phyloP scores from a whole-genome alignment of 2,329 filamentous ascomycete species.

The Trichoderma arundinaceum region DNA sequence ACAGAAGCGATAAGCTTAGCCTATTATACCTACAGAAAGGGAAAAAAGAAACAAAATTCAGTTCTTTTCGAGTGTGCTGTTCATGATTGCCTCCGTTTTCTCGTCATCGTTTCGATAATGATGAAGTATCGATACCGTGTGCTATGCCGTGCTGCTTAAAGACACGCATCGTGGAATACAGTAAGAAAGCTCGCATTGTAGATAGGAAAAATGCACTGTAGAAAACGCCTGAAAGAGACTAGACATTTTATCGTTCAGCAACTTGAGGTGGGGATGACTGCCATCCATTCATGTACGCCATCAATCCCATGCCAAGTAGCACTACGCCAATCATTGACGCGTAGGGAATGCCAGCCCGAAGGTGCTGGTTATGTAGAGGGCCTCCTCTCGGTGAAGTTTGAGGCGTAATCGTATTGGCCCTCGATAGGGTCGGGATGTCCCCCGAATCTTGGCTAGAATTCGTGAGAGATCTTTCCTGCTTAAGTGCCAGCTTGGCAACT shows the following conservation, averaged over 20 bases:
- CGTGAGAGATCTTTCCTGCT: conserved; percentile 33
- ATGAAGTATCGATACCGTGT: conserved; percentile 34
- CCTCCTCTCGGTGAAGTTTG: conserved; percentile 48
- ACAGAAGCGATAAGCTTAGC: conserved; percentile 28
- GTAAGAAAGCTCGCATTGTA: conserved; percentile 16
- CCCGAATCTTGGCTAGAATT: conserved; percentile 44
- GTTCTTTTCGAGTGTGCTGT: conserved; percentile 39
- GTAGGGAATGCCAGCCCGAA: conserved; percentile 69
- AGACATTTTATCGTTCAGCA: conserved; percentile 43
- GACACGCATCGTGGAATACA: conserved; percentile 21
- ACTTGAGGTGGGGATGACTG: conserved; percentile 52
- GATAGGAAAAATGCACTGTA: background rate
- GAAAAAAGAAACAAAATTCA: conserved; percentile 31
- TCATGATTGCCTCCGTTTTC: conserved; percentile 43
- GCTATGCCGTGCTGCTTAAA: conserved; percentile 37
- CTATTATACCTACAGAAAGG: conserved; percentile 40
- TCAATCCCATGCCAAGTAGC: conserved; percentile 78
- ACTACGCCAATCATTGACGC: conserved; percentile 84
- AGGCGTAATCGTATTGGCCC: conserved; percentile 57
- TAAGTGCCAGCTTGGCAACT: conserved; percentile 33
- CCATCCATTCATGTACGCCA: conserved; percentile 88
- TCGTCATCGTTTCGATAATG: conserved; percentile 39
- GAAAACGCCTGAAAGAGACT: conserved; percentile 10
- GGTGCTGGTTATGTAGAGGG: conserved; percentile 51
- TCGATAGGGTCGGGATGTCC: conserved; percentile 53